Evolutionary conservation across 352 stramenopile genomes (phyloP), one percentile per base, ranked within the genome.

Genomic region (Globisporangium viniferum): DNA sequence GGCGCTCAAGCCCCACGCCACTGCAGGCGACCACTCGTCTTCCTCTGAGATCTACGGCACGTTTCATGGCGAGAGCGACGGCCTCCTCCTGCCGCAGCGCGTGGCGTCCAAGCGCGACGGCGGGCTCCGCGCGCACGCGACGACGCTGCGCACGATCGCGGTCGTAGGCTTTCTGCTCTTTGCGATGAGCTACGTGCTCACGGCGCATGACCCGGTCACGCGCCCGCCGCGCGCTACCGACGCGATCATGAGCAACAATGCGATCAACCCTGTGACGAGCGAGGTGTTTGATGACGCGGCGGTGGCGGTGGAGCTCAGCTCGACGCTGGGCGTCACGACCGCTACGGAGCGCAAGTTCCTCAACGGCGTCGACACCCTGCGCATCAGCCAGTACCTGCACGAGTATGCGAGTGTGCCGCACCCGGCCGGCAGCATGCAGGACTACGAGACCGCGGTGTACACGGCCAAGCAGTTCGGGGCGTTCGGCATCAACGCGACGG

Each of bases 371-470:
- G 67, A 80, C 60, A 57, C 63, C 33, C 49, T 53, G 0, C 68
- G 67, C 36, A 79, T 88, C 59, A 68, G 59, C 12, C 67, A 82
- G 65, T 84, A 73, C 61, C 71, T 86, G 8, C 80, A 84, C 67
- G 72, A 69, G 66, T 88, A 82, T 70, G 78, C 81, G 56, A 83
- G 73, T 56, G 64, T 71, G 35, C 82, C 82, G 3, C 82, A 90
- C 63, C 59, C 71, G 1, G 74, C 67, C 1, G 82, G 82, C n/a
- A 81, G 73, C 10, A 56, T 72, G 6, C 76, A 88, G 58, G 82
- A 90, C 72, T 85, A 89, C 75, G 70, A 79, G 56, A 89, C 80
- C 49, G 82, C 80, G 1, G n/a, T 90, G 29, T 89, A 81, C 62
- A 90, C 82, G 12, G 77, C 77, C 3, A 53, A 80, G 53, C 72